Base-by-base conservation (phyloP, 352 stramenopile species). In the Phytophthora palmivora region DNA sequence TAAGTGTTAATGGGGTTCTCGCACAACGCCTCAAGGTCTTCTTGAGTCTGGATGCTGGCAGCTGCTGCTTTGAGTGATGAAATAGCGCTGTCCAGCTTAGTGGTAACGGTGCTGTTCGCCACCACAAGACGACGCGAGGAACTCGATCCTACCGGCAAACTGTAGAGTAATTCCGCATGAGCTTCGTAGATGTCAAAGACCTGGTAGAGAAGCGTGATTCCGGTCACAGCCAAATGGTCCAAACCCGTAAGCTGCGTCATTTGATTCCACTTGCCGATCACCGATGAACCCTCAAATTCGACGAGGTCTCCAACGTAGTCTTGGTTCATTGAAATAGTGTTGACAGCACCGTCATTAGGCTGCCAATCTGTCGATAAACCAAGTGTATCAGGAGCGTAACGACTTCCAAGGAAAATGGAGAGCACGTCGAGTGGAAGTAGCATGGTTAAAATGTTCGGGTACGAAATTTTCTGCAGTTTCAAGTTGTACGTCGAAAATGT, bases 401-500 rank as follows among this genome's bases (percentile, higher is more conserved):
- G 71, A 54, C 74, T 67, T 12, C 72, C 77, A 2, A 82, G 38
- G 51, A 87, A 79, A 37, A 64, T 59, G 1, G 58, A 70, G 14
- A 76, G 58, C 1, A 77, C 64, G n/a, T 83, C 63, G 15, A 85
- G 44, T 10, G 74, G 72, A 14, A 82, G 48, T 18, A 84, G 30
- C 78, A 87, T 87, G 2, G 78, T 84, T 0, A 84, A 41, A 12
- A 75, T 22, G 56, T 87, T 83, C 14, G 78, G 78, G 47, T 72
- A 58, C 28, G 74, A 70, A 39, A 85, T 79, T 32, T 76, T 74
- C 38, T 70, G 74, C 19, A 76, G 51, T 36, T 76, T 62, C 48
- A 49, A 49, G 45, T 84, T 74, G 28, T 64, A 59, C 43, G 66
- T 74, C 9, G 49, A 61, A 56, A 68, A 76, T 4, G 75, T 76